These are phyloP conservation scores for Berberis vulgaris DNA, from an alignment of 164 flowering plant genomes.

Conservation along the genomic window DNA sequence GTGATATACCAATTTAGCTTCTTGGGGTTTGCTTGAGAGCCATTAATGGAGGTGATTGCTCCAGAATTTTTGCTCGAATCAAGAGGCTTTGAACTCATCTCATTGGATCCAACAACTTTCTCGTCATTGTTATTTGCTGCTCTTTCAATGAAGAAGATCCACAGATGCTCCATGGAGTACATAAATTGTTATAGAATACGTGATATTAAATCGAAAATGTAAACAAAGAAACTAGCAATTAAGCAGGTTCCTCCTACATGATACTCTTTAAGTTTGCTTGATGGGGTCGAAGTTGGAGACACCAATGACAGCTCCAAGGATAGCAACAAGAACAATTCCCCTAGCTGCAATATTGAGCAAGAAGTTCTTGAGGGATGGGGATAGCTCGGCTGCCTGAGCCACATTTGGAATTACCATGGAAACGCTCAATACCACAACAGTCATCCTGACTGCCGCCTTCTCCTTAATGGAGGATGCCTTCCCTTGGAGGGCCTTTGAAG, in stretches of 20 bases:
- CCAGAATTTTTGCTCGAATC: too few relatives aligned
- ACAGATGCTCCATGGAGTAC: too few relatives aligned
- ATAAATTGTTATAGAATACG: not conserved
- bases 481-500: slow-evolving; percentile 23
- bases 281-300: slow-evolving; percentile 86
- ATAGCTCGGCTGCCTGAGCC: slow-evolving; percentile 62
- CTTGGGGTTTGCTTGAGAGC: too few relatives aligned
- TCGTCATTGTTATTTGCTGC: too few relatives aligned
- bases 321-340: slow-evolving; percentile 49
- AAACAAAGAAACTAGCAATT: not conserved
- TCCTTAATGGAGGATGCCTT: slow-evolving; percentile 53
- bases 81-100: too few relatives aligned
- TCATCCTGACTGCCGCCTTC: slow-evolving; percentile 50
- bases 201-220: not conserved
- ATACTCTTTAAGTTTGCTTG: slow-evolving; percentile 37
- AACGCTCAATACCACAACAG: slow-evolving; percentile 53
- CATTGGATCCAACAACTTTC: too few relatives aligned
- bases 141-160: too few relatives aligned
- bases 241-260: not conserved
- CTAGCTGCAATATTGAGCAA: slow-evolving; percentile 76
- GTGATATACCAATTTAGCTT: too few relatives aligned
- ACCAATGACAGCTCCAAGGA: slow-evolving; percentile 64
- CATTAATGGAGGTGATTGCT: too few relatives aligned
- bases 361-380: slow-evolving; percentile 79
- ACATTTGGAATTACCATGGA: slow-evolving; percentile 58